Conservation (phyloP, 2,329 filamentous ascomycete genomes). For the Tolypocladium endophyticum region DNA sequence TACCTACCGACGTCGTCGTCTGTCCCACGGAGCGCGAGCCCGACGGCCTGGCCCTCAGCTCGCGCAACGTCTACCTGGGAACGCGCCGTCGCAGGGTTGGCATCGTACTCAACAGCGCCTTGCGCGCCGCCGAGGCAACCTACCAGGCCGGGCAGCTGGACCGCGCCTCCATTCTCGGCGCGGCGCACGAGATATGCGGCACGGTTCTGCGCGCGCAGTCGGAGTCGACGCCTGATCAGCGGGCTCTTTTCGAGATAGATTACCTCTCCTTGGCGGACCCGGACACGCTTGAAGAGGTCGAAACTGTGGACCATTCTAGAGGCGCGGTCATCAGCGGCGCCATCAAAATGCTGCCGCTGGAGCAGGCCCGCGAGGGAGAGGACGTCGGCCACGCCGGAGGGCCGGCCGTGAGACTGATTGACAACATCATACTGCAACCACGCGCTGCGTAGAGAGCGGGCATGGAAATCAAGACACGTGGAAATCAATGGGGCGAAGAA, state of each 20-base stretch:
- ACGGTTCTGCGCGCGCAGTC: constrained; percentile 50
- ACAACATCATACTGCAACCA: constrained; percentile 67
- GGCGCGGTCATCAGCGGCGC: constrained; percentile 86
- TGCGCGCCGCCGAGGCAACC: constrained; percentile 58
- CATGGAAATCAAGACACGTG: not conserved
- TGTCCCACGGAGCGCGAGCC: constrained; percentile 63
- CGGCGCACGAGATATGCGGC: constrained; percentile 52
- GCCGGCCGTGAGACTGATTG: constrained; percentile 77
- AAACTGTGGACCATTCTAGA: constrained; percentile 53
- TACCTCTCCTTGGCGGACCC: constrained; percentile 89
- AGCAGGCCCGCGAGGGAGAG: constrained; percentile 59
- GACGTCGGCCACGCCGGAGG: constrained; percentile 63
- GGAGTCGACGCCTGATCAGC: constrained; percentile 43
- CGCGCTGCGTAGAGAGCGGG: not conserved
- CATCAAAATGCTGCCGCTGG: constrained; percentile 77
- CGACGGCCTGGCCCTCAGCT: constrained; percentile 85
- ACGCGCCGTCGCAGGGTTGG: constrained; percentile 60
- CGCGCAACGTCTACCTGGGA: constrained; percentile 87
- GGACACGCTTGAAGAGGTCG: constrained; percentile 69
- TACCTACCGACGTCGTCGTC: constrained; percentile 65
- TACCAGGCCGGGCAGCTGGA: constrained; percentile 45
- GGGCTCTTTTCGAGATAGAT: constrained; percentile 72
- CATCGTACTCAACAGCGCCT: constrained; percentile 57
- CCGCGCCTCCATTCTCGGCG: constrained; percentile 59
- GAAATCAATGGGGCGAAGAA: not conserved